Conservation (phyloP, 176 grass and related monocot species). For the Musa schizocarpa region DNA sequence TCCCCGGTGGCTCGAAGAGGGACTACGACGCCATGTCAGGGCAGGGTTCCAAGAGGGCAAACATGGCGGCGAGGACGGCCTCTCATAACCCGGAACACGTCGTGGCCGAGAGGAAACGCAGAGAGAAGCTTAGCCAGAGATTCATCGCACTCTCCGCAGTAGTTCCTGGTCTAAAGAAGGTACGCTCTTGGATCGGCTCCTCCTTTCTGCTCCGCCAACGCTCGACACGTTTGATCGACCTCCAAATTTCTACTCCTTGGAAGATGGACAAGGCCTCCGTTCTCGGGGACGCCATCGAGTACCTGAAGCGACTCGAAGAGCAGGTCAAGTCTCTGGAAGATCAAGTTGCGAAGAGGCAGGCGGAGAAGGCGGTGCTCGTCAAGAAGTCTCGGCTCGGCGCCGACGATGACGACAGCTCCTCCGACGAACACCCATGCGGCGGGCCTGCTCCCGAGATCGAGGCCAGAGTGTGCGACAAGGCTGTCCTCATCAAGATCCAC, state of each 20-base stretch:
- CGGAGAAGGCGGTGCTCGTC: conserved; percentile 56
- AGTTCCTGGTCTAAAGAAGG: conserved; percentile 84
- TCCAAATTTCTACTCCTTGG: not conserved
- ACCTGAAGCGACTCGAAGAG: conserved; percentile 74
- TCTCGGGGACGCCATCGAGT: conserved; percentile 21
- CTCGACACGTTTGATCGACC: no score
- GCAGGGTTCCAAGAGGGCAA: conserved; percentile 13
- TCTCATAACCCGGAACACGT: conserved; percentile 71
- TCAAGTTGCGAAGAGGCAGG: conserved; percentile 35
- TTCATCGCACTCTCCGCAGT: conserved; percentile 89
- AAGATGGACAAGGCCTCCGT: conserved; percentile 96
- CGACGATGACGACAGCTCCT: conserved; percentile 27
- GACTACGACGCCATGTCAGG: conserved; percentile 42
- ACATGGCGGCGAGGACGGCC: not conserved
- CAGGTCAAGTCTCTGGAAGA: conserved; percentile 21
- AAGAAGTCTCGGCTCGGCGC: conserved; percentile 38
- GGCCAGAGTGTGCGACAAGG: conserved; percentile 31
- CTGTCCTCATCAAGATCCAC: conserved; percentile 72
- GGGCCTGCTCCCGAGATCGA: conserved; percentile 23
- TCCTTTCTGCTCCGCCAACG: not conserved
- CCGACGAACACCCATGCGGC: conserved; percentile 24
- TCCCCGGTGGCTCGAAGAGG: conserved; percentile 32
- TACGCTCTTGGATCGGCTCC: not conserved
- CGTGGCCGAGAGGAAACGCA: conserved; percentile 66
- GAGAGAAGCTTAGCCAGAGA: conserved; percentile 88